Percentiles rank a stretch among this genome's conserved stretches.
Conservation (phyloP, 1,284 basidiomycete genomes). For the Tylopilus sp. region DNA sequence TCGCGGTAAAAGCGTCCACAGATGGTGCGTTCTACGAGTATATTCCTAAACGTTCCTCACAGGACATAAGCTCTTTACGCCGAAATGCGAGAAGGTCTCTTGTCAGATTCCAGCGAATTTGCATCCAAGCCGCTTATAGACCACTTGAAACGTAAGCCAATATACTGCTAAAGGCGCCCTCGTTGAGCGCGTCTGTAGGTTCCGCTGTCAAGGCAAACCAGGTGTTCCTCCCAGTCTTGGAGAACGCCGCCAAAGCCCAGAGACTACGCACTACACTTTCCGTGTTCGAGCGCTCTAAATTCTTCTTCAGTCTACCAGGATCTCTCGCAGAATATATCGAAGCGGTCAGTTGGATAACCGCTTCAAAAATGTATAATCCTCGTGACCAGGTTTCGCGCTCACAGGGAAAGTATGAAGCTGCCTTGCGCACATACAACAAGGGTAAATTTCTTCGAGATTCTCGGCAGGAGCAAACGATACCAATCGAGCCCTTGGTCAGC, state of each 20-base stretch:
- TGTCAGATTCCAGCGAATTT: conserved; percentile 76
- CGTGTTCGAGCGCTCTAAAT: conserved; percentile 95
- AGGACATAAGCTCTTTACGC: conserved; percentile 69
- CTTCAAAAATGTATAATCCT: background rate
- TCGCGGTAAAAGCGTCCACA: conserved; percentile 94
- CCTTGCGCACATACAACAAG: conserved; percentile 96
- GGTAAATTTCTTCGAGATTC: conserved; percentile 89
- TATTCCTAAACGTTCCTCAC: conserved; percentile 6
- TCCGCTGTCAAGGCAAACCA: conserved; percentile 90
- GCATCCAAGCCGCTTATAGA: conserved; percentile 81
- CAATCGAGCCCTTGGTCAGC: conserved; percentile 55
- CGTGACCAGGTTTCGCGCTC: conserved; percentile 4
- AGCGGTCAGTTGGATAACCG: conserved; percentile 51
- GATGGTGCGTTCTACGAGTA: conserved; percentile 62
- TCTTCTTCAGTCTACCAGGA: conserved; percentile 97
- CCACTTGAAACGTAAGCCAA: conserved; percentile 71
- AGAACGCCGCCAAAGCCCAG: conserved; percentile 93
- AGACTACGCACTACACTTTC: conserved; percentile 90
- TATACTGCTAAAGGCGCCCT: background rate
- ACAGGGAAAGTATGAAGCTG: conserved; percentile 90
- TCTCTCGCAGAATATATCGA: conserved; percentile 89
- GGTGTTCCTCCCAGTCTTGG: conserved; percentile 93
- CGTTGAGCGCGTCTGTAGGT: conserved; percentile 40
- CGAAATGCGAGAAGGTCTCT: conserved; percentile 89
- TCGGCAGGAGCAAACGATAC: conserved; percentile 76